Evolutionary conservation across 2,329 filamentous ascomycete genomes (phyloP).

Genomic region (Pestalotiopsis sp.): DNA sequence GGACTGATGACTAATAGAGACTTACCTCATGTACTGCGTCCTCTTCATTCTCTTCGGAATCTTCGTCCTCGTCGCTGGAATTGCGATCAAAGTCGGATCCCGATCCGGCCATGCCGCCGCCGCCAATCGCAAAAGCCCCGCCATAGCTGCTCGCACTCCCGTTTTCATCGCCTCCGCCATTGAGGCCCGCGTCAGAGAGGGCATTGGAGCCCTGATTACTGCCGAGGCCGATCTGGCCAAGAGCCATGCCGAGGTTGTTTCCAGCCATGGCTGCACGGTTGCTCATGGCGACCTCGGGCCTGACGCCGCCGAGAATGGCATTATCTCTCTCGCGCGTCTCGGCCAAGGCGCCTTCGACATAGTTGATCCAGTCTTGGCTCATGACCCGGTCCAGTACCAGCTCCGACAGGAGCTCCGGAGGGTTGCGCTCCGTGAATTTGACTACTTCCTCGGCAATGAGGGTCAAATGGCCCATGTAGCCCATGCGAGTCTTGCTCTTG

Average conservation of each 20-base stretch:
- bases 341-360: conserved; percentile 88
- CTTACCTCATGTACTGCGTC: conserved; percentile 70
- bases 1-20: conserved; percentile 18
- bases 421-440: conserved; percentile 94
- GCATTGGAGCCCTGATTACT: conserved; percentile 55
- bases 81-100: conserved; percentile 80
- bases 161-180: conserved; percentile 61
- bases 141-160: conserved; percentile 65
- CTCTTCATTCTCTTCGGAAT: conserved; percentile 82
- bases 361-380: conserved; percentile 88
- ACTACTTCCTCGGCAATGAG: conserved; percentile 97
- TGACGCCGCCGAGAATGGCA: conserved; percentile 93
- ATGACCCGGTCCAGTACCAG: conserved; percentile 85
- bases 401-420: conserved; percentile 82
- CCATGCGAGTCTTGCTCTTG: conserved; percentile 84
- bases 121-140: conserved; percentile 66
- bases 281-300: conserved; percentile 85
- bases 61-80: conserved; percentile 93
- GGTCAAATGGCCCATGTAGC: conserved; percentile 96
- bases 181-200: conserved; percentile 78
- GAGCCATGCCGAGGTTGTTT: conserved; percentile 47
- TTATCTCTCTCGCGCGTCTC: conserved; percentile 96
- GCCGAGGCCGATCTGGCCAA: conserved; percentile 45
- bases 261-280: conserved; percentile 66
- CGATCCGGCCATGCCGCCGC: conserved; percentile 40